phyloP scores from a whole-genome alignment of 768 basidiomycete genomes.

The Lactarius hengduanensis region DNA sequence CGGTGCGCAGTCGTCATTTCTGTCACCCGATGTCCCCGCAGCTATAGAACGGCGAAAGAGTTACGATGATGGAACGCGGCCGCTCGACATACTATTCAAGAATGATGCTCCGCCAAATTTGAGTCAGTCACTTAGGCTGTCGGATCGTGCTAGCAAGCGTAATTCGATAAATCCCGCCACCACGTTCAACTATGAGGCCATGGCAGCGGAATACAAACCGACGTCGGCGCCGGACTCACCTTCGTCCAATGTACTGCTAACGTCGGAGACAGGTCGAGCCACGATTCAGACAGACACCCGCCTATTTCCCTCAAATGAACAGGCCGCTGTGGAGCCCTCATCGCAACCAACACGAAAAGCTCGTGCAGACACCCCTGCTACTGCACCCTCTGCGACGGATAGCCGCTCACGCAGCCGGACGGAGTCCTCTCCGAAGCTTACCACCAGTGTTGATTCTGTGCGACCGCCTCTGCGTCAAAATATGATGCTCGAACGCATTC shows the following conservation, averaged over 20 bases:
- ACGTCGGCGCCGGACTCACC: constrained; percentile 20
- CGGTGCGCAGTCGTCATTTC: constrained; percentile 21
- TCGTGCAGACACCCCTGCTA: constrained; percentile 3
- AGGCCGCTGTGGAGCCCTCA: constrained; percentile 3
- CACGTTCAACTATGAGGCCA: constrained; percentile 35
- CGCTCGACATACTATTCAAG: constrained; percentile 39
- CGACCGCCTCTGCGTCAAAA: constrained; percentile 31
- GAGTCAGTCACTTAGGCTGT: constrained; percentile 34
- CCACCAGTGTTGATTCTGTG: constrained; percentile 30
- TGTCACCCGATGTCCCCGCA: constrained; percentile 32
- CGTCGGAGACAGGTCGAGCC: not conserved
- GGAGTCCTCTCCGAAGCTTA: constrained; percentile 8
- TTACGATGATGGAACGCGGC: constrained; percentile 45
- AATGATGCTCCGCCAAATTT: constrained; percentile 30
- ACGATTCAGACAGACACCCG: not conserved
- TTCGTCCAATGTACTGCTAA: not conserved
- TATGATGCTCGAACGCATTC: constrained; percentile 26
- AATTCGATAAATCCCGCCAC: constrained; percentile 56
- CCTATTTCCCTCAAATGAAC: constrained; percentile 3
- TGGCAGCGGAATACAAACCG: constrained; percentile 16
- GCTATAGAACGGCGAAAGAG: constrained; percentile 37
- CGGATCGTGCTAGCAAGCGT: constrained; percentile 45
- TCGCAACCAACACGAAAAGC: constrained; percentile 14
- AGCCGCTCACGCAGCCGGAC: constrained; percentile 14
- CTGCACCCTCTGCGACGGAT: not conserved